Percentiles rank a stretch among this genome's conserved stretches.
Conservation (phyloP, 805 yeast species). For the Ogataea naganishii region DNA sequence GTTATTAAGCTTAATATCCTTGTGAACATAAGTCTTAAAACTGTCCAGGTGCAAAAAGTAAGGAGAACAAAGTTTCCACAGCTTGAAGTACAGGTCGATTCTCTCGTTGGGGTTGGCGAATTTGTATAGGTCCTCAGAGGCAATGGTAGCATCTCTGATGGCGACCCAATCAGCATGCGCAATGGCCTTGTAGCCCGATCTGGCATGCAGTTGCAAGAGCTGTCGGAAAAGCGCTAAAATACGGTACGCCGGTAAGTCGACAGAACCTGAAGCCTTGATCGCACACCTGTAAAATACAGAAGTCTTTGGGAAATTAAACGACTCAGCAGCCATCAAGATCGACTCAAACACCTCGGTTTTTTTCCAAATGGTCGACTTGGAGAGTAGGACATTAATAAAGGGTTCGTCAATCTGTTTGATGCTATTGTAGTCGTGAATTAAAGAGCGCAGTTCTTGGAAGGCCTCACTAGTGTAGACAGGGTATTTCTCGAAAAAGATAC, state of each 20-base stretch:
- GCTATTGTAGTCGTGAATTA: constrained; percentile 47
- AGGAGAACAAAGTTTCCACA: constrained; percentile 41
- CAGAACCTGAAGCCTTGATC: constrained; percentile 63
- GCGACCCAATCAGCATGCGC: constrained; percentile 86
- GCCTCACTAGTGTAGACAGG: constrained; percentile 46
- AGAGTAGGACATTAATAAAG: constrained; percentile 69
- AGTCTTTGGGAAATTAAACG: constrained; percentile 50
- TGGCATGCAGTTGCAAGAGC: constrained; percentile 34
- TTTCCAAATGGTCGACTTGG: constrained; percentile 61
- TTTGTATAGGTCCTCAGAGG: constrained; percentile 26
- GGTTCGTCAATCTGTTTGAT: constrained; percentile 64
- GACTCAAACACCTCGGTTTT: constrained; percentile 58
- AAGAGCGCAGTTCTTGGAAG: constrained; percentile 43
- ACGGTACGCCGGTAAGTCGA: constrained; percentile 43
- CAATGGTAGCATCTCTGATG: constrained; percentile 65
- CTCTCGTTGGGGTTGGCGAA: constrained; percentile 31
- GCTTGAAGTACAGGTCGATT: constrained; percentile 42
- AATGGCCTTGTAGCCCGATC: constrained; percentile 48
- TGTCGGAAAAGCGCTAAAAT: constrained; percentile 33
- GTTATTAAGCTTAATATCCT: constrained; percentile 34
- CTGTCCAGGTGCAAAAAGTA: constrained; percentile 40
- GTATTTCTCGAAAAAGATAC: constrained; percentile 55
- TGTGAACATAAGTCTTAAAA: constrained; percentile 34
- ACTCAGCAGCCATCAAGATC: constrained; percentile 48
- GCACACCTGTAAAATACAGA: constrained; percentile 66